A percentile compares a stretch with the other conserved stretches of the same genome.
phyloP scores from a whole-genome alignment of 2,329 filamentous ascomycete species.

The Sporothrix globosa region DNA sequence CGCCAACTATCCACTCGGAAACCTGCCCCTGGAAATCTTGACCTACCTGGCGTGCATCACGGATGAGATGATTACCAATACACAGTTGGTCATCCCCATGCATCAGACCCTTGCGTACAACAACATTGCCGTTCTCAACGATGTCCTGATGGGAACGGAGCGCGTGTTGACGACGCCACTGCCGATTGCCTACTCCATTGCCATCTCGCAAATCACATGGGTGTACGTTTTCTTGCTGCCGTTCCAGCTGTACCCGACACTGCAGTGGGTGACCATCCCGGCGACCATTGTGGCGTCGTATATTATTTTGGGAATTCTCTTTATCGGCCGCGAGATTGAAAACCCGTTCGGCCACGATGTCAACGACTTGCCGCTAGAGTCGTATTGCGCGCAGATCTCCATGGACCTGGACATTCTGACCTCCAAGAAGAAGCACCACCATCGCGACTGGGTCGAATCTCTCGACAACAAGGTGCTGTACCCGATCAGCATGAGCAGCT shows the following conservation, averaged over 20 bases:
- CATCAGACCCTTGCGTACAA: constrained; percentile 56
- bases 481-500: constrained; percentile 51
- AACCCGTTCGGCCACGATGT: constrained; percentile 71
- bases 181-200: constrained; percentile 73
- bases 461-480: constrained; percentile 47
- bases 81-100: constrained; percentile 52
- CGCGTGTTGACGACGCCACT: constrained; percentile 73
- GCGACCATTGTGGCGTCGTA: constrained; percentile 68
- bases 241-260: constrained; percentile 66
- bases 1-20: constrained; percentile 68
- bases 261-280: constrained; percentile 72
- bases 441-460: constrained; percentile 53
- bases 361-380: constrained; percentile 68
- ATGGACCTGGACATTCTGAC: constrained; percentile 67
- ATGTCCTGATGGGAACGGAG: constrained; percentile 68
- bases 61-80: constrained; percentile 57
- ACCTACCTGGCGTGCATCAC: constrained; percentile 66
- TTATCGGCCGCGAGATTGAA: constrained; percentile 70
- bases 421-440: constrained; percentile 55
- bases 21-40: constrained; percentile 72
- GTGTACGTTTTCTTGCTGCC: constrained; percentile 72
- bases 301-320: constrained; percentile 70
- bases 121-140: constrained; percentile 61
- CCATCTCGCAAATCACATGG: constrained; percentile 77
- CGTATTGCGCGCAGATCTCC: constrained; percentile 66